Evolutionary conservation across 2,329 filamentous ascomycete species (phyloP).

Genomic region (Calonectria montana): DNA sequence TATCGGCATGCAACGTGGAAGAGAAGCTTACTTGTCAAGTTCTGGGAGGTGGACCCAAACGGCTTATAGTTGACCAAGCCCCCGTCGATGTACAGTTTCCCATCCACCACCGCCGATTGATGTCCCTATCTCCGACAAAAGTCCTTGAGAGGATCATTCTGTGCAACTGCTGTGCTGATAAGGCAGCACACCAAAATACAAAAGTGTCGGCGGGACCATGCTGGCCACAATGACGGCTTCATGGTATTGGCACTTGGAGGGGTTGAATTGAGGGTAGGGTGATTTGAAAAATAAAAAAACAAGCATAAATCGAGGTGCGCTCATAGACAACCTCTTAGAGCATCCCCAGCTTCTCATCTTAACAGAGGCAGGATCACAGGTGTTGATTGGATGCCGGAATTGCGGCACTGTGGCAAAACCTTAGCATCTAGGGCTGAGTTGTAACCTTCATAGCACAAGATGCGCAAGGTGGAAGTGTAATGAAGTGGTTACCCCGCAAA

Average conservation of each 20-base stretch:
- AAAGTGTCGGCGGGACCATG: neutral
- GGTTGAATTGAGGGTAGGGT: neutral
- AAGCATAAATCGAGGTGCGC: neutral
- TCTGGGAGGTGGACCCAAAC: neutral
- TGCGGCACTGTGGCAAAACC: neutral
- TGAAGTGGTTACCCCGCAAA: neutral
- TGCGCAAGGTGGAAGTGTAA: neutral
- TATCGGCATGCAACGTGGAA: neutral
- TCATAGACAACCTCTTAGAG: too few relatives aligned
- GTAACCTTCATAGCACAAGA: neutral
- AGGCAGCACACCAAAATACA: neutral
- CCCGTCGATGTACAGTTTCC: conserved; percentile 24
- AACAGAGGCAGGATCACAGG: too few relatives aligned
- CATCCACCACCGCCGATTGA: conserved; percentile 24
- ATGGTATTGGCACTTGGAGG: neutral
- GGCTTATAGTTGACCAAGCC: conserved; percentile 18
- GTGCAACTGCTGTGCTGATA: neutral
- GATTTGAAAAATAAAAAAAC: neutral
- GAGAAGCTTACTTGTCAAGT: conserved; percentile 11
- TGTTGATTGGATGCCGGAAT: neutral
- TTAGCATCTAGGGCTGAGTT: neutral
- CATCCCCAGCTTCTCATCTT: neutral
- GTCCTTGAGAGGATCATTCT: conserved; percentile 10
- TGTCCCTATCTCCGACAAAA: conserved; percentile 26
- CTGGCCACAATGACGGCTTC: neutral